Conservation (phyloP, 2,329 filamentous ascomycete species). For the Aspergillus hiratsukae region DNA sequence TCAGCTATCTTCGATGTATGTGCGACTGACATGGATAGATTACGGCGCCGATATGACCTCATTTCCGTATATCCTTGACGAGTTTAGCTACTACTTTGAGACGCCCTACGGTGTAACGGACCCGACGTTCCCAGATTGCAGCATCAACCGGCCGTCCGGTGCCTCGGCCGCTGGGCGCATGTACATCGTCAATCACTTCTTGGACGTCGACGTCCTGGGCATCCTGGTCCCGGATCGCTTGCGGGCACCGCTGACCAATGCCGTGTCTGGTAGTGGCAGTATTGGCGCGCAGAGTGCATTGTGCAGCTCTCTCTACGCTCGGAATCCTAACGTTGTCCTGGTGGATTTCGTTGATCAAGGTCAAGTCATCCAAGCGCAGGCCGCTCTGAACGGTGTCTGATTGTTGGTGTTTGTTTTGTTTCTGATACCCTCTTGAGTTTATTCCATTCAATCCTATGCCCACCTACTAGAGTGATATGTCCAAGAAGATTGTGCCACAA, state of each 20-base stretch:
- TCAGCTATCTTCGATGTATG: not conserved
- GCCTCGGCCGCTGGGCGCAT: slow-evolving; percentile 37
- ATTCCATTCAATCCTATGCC: not conserved
- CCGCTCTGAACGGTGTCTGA: slow-evolving; percentile 36
- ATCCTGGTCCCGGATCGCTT: slow-evolving; percentile 41
- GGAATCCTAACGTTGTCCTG: slow-evolving; percentile 41
- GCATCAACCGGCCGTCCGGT: slow-evolving; percentile 41
- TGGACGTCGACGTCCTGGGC: slow-evolving; percentile 41
- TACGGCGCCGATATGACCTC: slow-evolving; percentile 35
- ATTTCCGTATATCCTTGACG: slow-evolving; percentile 41
- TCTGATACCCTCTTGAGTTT: not conserved
- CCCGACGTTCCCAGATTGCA: slow-evolving; percentile 39
- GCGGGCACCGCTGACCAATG: slow-evolving; percentile 39
- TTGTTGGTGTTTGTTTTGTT: not conserved
- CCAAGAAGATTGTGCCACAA: not conserved
- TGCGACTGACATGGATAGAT: slow-evolving; percentile 23
- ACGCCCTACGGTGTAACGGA: slow-evolving; percentile 43
- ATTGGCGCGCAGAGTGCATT: slow-evolving; percentile 40
- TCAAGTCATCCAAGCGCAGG: slow-evolving; percentile 39
- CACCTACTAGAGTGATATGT: not conserved
- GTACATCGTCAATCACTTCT: slow-evolving; percentile 48
- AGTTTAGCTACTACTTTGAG: slow-evolving; percentile 45
- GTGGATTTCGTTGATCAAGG: slow-evolving; percentile 46
- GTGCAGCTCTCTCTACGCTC: slow-evolving; percentile 37
- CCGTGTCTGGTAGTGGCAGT: slow-evolving; percentile 38